Percentiles rank a stretch among this genome's conserved stretches.
Conservation (phyloP, 805 yeast genomes). For the Brettanomyces anomalus region DNA sequence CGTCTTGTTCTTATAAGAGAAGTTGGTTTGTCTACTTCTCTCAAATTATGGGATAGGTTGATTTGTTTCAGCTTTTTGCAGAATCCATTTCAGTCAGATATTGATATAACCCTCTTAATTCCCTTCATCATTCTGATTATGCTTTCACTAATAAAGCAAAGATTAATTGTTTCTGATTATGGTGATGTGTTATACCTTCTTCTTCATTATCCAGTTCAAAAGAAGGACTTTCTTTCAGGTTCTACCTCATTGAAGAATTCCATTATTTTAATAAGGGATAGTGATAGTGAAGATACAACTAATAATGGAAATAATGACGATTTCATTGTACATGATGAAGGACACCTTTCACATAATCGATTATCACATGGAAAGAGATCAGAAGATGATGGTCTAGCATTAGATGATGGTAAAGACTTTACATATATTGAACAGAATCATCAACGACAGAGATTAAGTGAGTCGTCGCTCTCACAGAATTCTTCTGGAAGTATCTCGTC, state of each 20-base stretch:
- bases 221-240: neutral
- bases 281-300: neutral
- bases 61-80: slow-evolving; percentile 24
- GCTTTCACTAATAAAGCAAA: slow-evolving; percentile 33
- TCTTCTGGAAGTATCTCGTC: neutral
- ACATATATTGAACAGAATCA: slow-evolving; percentile 17
- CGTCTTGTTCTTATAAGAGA: slow-evolving; percentile 40
- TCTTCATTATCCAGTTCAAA: slow-evolving; percentile 37
- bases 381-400: neutral
- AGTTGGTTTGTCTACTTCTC: slow-evolving; percentile 29
- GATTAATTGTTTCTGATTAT: slow-evolving; percentile 40
- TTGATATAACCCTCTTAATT: slow-evolving; percentile 26
- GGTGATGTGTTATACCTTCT: slow-evolving; percentile 41
- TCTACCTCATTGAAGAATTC: neutral
- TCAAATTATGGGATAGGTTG: slow-evolving; percentile 42
- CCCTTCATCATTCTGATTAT: slow-evolving; percentile 34
- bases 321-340: too few relatives aligned
- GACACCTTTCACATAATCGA: too few relatives aligned
- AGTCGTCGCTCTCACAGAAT: neutral
- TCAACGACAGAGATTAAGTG: slow-evolving; percentile 1
- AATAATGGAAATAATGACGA: slow-evolving; percentile 3
- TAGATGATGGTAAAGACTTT: slow-evolving; percentile 8
- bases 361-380: too few relatives aligned
- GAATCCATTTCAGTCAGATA: slow-evolving; percentile 2
- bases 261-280: slow-evolving; percentile 1